phyloP scores from a whole-genome alignment of 2,329 filamentous ascomycete genomes.

The Decorospora gaudefroyi region DNA sequence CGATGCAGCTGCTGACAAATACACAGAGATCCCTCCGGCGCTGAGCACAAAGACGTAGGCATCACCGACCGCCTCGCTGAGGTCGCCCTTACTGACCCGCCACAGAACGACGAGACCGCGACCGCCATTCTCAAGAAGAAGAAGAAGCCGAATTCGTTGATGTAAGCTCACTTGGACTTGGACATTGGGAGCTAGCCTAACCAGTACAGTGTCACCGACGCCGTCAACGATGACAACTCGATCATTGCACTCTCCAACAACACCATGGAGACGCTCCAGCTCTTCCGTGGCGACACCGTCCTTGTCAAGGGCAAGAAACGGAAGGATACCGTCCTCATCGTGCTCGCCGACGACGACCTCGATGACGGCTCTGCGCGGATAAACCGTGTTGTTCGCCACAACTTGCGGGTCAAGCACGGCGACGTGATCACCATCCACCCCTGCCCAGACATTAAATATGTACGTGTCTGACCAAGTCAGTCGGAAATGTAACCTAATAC shows the following conservation, averaged over 20 bases:
- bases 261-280: slow-evolving; percentile 97
- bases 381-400: slow-evolving; percentile 98
- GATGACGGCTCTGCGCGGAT: slow-evolving; percentile 97
- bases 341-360: slow-evolving; percentile 94
- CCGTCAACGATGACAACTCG: slow-evolving; percentile 99
- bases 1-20: slow-evolving; percentile 49
- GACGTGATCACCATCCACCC: slow-evolving; percentile 97
- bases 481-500: slow-evolving; percentile 2
- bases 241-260: slow-evolving; percentile 98
- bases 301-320: slow-evolving; percentile 99
- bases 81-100: slow-evolving; percentile 38
- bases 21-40: slow-evolving; percentile 81
- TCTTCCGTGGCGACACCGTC: slow-evolving; percentile 98
- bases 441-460: slow-evolving; percentile 99
- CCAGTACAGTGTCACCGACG: slow-evolving; percentile 85
- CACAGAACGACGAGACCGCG: slow-evolving; percentile 82
- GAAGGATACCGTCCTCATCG: slow-evolving; percentile 98
- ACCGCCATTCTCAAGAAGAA: slow-evolving; percentile 99
- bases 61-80: slow-evolving; percentile 16
- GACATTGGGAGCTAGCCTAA: slow-evolving; percentile 32
- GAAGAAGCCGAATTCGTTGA: slow-evolving; percentile 99
- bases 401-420: slow-evolving; percentile 96
- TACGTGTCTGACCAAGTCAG: slow-evolving; percentile 58
- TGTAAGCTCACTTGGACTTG: slow-evolving; percentile 63
- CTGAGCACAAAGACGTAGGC: slow-evolving; percentile 78